Conservation (phyloP, 257 asterid genomes). For the Echites panduratus region DNA sequence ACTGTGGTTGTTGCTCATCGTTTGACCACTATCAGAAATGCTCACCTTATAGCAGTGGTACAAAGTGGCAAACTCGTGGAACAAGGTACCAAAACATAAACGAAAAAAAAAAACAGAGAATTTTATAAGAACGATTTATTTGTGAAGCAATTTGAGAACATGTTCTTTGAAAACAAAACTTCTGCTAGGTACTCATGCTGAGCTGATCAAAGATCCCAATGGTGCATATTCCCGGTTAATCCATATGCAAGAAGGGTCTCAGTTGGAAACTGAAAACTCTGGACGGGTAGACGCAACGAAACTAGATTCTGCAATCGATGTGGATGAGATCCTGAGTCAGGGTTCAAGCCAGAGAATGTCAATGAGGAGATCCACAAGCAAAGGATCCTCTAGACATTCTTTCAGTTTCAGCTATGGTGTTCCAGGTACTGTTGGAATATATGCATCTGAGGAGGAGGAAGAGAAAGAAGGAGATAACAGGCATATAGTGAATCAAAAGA, state of each 20-base stretch:
- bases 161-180: neutral
- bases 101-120: neutral
- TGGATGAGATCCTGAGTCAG: conserved; percentile 34
- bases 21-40: conserved; percentile 62
- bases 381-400: conserved; percentile 51
- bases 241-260: conserved; percentile 53
- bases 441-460: conserved; percentile 30
- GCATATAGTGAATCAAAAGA: conserved; percentile 24
- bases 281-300: conserved; percentile 12
- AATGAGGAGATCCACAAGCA: conserved; percentile 45
- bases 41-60: conserved; percentile 79
- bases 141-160: neutral
- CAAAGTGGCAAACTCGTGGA: conserved; percentile 61
- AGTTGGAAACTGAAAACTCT: conserved; percentile 25
- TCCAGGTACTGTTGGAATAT: conserved; percentile 30
- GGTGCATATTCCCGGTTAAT: conserved; percentile 71
- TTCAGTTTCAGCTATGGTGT: conserved; percentile 32
- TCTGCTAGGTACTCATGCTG: conserved; percentile 58
- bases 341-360: conserved; percentile 51
- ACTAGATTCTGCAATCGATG: conserved; percentile 16
- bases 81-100: conserved; percentile 37
- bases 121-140: neutral
- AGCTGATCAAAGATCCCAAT: conserved; percentile 51
- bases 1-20: conserved; percentile 88
- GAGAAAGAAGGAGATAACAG: conserved; percentile 18